Base-by-base conservation (phyloP, 768 basidiomycete genomes). In the Pholiota molesta region DNA sequence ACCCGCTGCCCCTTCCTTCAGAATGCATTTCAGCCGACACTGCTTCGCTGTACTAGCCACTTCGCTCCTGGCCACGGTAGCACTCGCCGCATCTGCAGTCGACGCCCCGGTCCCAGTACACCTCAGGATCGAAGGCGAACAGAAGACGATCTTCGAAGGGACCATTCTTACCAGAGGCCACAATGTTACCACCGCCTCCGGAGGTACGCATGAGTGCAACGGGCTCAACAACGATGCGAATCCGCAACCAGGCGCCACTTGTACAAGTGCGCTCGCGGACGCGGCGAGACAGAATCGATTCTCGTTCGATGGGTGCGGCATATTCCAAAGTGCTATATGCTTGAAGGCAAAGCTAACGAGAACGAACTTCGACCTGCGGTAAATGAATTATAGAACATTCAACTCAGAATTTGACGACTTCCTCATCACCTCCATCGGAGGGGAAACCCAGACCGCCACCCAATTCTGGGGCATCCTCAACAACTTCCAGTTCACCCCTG, bases 231-330 rank as follows among this genome's bases (percentile, higher is more conserved):
- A 74, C 52, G 51, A 68, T 13, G 65, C 61, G 0, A 75, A 81
- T 52, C 68, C 67, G 6, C 54, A 56, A 21, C 77, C 79, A 3
- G 79, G 78, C 3, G 75, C 80, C 10, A 81, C 80, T 0, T 74
- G 74, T 52, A 81, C 77, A 7, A 77, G 74, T 44, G 82, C 81
- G 13, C 72, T 83, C 17, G 80, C 77, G 49, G 78, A 79, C 66
- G 81, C 79, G 13, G 69, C 78, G 2, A 68, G 66, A 16, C 16
- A 52, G 21, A 55, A 66, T 2, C 42, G 65, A 10, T 82, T 83
- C 59, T 54, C 64, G 2, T 83, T 74, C 62, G 79, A 82, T 68
- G 82, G 75, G 77, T 80, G 53, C 40, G 70, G 19, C 23, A 45
- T 26, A 4, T 26, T 26, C 26, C 26, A 2, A 2, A 26, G 2